Evolutionary conservation across 768 basidiomycete species (phyloP), one percentile per base, ranked within the genome.

Genomic region (Mycena vulgaris): DNA sequence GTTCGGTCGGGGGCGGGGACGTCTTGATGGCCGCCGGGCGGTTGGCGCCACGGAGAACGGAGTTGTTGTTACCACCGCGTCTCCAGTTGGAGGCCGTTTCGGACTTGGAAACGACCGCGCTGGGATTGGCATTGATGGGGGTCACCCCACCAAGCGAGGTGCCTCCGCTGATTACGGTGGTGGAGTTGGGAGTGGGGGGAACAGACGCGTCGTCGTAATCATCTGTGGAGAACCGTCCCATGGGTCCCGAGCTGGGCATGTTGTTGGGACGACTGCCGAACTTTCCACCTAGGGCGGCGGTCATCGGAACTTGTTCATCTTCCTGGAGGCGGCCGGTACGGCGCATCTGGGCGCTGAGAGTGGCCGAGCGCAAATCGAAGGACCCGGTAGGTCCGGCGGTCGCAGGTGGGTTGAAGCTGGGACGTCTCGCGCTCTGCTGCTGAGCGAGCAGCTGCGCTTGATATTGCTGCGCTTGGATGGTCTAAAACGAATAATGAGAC

Each of bases 81-180:
- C 95, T 88, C 95, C 95, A 96, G 63, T 92, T 94, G 40, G 89
- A 83, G 56, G 89, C 94, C 42, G 88, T 81, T 76, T 96, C 94
- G 1, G 94, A 95, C 81, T 94, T 95, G 76, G 94, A 95, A 52
- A 57, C 63, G 27, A 77, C 75, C 19, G 21, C 39, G 52, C 10
- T 57, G 25, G 45, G 21, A 53, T 63, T 79, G 67, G 75, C 70
- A 68, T 79, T 81, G 69, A 83, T 85, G 30, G 87, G 83, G 21
- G 84, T 76, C 21, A 83, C 82, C 63, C 80, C 84, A 40, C 92
- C 92, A 59, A 94, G 87, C 23, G 89, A 84, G 21, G 89, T 91
- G 52, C 92, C 93, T 65, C 92, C 92, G 75, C 90, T 91, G 76
- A 94, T 90, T 63, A 90, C 87, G 8, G 88, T 91, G 63, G 91